Evolutionary conservation across 306 rosid genomes (phyloP), one percentile per base, ranked within the genome.

Genomic region (Cucurbita moschata): DNA sequence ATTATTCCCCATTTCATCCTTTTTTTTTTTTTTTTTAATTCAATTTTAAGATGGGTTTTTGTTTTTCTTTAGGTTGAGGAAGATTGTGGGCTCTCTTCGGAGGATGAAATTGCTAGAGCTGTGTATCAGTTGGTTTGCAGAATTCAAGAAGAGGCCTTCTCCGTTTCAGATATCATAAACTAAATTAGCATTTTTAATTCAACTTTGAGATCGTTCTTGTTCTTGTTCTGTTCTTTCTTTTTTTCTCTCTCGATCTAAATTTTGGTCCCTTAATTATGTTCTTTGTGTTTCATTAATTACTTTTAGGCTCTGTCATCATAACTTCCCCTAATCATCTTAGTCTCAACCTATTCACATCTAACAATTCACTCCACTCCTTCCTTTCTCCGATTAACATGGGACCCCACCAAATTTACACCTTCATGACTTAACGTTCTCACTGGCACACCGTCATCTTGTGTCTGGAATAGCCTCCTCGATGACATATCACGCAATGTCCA

Each of bases 61-160:
- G 30, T 15, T 7, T 14, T 16, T 7, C n/a, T 30, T 35, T 55
- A 73, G 76, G 76, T 73, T 12, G 76, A 73, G 66, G 76, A 73
- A 39, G 67, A 73, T 1, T 73, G 76, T 60, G 61, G 51, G 55
- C 55, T 73, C 39, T 19, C 53, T 3, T 54, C 76, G 1, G 76
- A 7, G 68, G 66, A 73, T 42, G 76, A 73, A 42, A 73, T 73
- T 57, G 42, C 76, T 18, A 73, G 38, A 42, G 66, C 67, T 19
- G 51, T 56, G 4, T 23, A 73, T 21, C 76, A 73, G 63, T 56
- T 73, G 76, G 13, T 73, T 5, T 73, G 67, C 42, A 73, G 53
- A 73, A 73, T 73, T 56, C 66, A 73, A 38, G 76, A 73, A 40
- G 67, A 73, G 8, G 39, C 55, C 12, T 67, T 43, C 54, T 67